phyloP scores from a whole-genome alignment of 1,284 basidiomycete genomes.

The Papiliotrema fonsecae region DNA sequence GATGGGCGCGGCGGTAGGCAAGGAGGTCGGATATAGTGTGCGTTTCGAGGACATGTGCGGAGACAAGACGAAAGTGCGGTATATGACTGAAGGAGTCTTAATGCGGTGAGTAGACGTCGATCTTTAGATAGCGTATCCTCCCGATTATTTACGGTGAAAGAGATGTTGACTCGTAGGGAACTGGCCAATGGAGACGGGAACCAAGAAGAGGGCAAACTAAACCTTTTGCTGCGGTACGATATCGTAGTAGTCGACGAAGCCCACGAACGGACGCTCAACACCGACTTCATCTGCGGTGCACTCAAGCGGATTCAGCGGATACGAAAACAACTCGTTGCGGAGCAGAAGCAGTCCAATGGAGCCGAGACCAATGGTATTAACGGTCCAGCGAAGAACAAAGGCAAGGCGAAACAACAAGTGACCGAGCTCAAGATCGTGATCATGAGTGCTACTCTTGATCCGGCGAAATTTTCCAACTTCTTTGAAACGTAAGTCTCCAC shows the following conservation, averaged over 20 bases:
- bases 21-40: conserved; percentile 85
- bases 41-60: conserved; percentile 84
- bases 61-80: conserved; percentile 72
- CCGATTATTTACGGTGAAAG: not conserved
- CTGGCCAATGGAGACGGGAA: not conserved
- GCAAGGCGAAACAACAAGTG: conserved; percentile 33
- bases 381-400: conserved; percentile 32
- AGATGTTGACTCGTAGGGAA: conserved; percentile 1
- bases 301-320: conserved; percentile 78
- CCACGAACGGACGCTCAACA: conserved; percentile 90
- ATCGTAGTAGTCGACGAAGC: conserved; percentile 94
- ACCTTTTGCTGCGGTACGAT: conserved; percentile 74
- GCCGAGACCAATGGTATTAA: not conserved
- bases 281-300: conserved; percentile 88
- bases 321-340: conserved; percentile 54
- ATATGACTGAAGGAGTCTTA: conserved; percentile 95
- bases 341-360: conserved; percentile 48
- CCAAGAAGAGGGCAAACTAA: conserved; percentile 12
- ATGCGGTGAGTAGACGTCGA: conserved; percentile 70
- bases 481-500: conserved; percentile 63
- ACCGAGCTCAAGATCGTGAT: conserved; percentile 75
- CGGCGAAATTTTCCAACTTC: conserved; percentile 85
- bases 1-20: conserved; percentile 65
- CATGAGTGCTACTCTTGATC: conserved; percentile 97
- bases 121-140: not conserved